A percentile compares a stretch with the other conserved stretches of the same genome.
phyloP scores from a whole-genome alignment of 1,284 basidiomycete species.

The Rhodotorula sp. region DNA sequence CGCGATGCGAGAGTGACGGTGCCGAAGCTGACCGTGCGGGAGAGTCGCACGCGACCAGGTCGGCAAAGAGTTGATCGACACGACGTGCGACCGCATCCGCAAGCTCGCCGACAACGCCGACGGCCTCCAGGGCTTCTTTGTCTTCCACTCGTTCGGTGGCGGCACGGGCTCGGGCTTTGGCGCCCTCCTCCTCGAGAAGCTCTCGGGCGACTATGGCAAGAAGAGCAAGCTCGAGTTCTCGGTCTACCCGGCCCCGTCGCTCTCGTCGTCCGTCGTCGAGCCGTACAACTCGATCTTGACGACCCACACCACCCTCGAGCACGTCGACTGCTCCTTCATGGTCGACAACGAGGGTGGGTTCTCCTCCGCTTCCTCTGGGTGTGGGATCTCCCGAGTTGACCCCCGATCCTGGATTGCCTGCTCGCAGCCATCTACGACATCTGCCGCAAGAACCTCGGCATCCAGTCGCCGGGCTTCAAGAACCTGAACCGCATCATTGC shows the following conservation, averaged over 20 bases:
- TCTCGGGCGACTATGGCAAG: constrained; percentile 97
- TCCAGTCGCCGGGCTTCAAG: constrained; percentile 82
- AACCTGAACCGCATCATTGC: constrained; percentile 98
- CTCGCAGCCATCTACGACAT: constrained; percentile 84
- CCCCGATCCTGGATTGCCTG: neutral
- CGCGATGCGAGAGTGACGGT: constrained; percentile 11
- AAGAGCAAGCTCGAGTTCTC: constrained; percentile 99
- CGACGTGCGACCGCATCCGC: constrained; percentile 93
- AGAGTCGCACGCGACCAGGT: constrained; percentile 36
- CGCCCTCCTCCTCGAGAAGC: constrained; percentile 90
- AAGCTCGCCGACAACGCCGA: constrained; percentile 88
- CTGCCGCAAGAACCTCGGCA: constrained; percentile 91
- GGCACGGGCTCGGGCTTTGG: constrained; percentile 99
- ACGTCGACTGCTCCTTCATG: constrained; percentile 99
- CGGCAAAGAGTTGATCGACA: constrained; percentile 57
- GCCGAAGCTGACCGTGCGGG: no score
- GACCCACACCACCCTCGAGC: constrained; percentile 98
- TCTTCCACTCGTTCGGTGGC: constrained; percentile 96
- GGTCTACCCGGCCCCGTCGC: constrained; percentile 62
- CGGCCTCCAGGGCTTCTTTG: constrained; percentile 98
- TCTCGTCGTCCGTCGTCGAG: constrained; percentile 86
- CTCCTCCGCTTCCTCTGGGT: neutral
- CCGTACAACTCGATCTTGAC: constrained; percentile 99
- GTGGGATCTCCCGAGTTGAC: neutral
- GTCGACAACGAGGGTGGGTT: constrained; percentile 77